Evolutionary conservation across 1,284 basidiomycete species (phyloP).

Genomic region (Golubevia pallescens): DNA sequence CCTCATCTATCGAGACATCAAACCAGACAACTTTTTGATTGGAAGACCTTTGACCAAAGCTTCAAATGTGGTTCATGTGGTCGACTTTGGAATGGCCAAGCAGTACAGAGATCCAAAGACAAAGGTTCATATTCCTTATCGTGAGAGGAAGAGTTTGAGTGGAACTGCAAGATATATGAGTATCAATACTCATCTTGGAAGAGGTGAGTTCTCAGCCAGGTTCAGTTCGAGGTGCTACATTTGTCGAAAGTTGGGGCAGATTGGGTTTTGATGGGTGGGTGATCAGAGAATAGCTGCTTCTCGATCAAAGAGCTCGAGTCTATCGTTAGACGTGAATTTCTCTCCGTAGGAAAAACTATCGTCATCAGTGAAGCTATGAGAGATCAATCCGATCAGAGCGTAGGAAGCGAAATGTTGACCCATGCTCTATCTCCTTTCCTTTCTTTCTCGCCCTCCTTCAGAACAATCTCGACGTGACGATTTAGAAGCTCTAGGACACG

Average conservation of each 20-base stretch:
- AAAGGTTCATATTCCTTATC: constrained; percentile 94
- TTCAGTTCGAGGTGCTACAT: too few species aligned
- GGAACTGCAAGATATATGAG: constrained; percentile 94
- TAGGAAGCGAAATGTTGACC: neutral
- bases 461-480: constrained; percentile 95
- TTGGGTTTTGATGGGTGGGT: too few species aligned
- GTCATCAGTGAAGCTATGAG: too few species aligned
- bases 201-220: constrained; percentile 68
- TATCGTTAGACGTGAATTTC: too few species aligned
- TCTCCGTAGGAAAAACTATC: too few species aligned
- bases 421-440: neutral
- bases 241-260: too few species aligned
- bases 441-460: constrained; percentile 48
- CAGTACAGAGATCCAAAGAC: constrained; percentile 96
- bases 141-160: constrained; percentile 89
- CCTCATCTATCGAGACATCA: constrained; percentile 96
- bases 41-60: constrained; percentile 86
- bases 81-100: constrained; percentile 98
- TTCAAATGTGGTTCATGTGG: constrained; percentile 81
- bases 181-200: constrained; percentile 93
- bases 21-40: constrained; percentile 95
- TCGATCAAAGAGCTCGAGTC: too few species aligned
- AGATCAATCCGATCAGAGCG: too few species aligned
- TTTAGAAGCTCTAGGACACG: constrained; percentile 90
- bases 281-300: too few species aligned